These are phyloP conservation scores for Epichloe sylvatica DNA, from an alignment of 2,329 filamentous ascomycete species.

Conservation along the genomic window DNA sequence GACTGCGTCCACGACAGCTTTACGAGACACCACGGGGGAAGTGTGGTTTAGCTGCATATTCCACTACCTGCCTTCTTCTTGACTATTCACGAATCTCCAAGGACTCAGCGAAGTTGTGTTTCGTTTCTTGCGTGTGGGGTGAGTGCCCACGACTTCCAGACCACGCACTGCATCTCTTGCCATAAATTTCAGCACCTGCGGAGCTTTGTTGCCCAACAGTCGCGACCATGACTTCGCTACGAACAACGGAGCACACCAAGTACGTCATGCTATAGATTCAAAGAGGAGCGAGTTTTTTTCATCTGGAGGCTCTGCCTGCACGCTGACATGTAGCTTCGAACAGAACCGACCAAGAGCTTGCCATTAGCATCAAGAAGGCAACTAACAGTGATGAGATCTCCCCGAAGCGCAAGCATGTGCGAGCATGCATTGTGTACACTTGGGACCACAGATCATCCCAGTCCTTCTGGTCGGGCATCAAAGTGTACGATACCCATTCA, in stretches of 20 bases:
- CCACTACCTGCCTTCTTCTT: background rate
- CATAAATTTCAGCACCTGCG: constrained; percentile 1
- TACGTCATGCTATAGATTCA: constrained; percentile 9
- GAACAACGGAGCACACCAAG: constrained; percentile 24
- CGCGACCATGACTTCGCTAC: constrained; percentile 18
- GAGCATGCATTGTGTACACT: constrained; percentile 94
- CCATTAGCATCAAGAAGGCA: constrained; percentile 57
- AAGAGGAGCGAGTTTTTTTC: background rate
- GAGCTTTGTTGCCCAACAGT: constrained; percentile 1
- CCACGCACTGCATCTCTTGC: constrained; percentile 1
- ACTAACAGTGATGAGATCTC: constrained; percentile 55
- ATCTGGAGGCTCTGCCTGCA: background rate
- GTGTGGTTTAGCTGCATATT: background rate
- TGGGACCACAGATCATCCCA: constrained; percentile 96
- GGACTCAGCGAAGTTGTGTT: background rate
- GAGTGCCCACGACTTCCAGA: background rate
- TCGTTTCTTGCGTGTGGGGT: background rate
- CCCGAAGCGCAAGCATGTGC: constrained; percentile 81
- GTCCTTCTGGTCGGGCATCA: constrained; percentile 96
- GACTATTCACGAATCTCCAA: background rate
- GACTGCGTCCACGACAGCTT: background rate
- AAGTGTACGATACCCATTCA: constrained; percentile 56
- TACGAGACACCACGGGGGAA: background rate
- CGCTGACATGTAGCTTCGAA: background rate
- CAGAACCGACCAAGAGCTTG: constrained; percentile 54